Conservation (phyloP, 768 basidiomycete species). For the Naematelia encephala region DNA sequence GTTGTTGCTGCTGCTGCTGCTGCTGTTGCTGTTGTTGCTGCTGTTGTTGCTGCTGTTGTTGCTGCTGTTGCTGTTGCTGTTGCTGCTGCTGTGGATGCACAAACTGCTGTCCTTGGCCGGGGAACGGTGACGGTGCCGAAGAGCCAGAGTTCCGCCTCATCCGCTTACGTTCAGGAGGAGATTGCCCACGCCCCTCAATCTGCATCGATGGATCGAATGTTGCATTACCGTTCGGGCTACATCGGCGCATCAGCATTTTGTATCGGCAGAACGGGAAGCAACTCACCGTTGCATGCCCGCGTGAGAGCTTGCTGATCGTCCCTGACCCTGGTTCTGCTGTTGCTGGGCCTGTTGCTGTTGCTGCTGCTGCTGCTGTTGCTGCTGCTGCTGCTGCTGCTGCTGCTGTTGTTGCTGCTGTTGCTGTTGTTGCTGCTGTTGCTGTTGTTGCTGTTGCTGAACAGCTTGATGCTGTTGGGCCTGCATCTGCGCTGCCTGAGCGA, state of each 20-base stretch:
- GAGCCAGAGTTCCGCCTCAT: constrained; percentile 41
- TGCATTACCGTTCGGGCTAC: constrained; percentile 22
- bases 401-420: constrained; percentile 12
- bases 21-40: neutral
- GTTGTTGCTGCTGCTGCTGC: neutral
- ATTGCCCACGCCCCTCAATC: constrained; percentile 18
- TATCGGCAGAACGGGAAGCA: neutral
- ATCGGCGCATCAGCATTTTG: neutral
- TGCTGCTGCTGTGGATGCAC: constrained; percentile 4
- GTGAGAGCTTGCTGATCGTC: constrained; percentile 16
- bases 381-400: constrained; percentile 15
- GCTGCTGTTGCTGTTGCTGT: constrained; percentile 13
- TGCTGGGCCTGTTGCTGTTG: constrained; percentile 16
- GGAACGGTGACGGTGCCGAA: constrained; percentile 38
- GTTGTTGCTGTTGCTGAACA: constrained; percentile 13
- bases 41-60: constrained; percentile 1
- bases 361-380: constrained; percentile 19
- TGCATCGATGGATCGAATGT: constrained; percentile 19
- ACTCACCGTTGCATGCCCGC: constrained; percentile 27
- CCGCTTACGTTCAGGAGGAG: constrained; percentile 44
- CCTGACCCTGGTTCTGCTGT: constrained; percentile 11
- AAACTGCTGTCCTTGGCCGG: constrained; percentile 9
- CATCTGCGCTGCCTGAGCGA: neutral
- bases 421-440: constrained; percentile 10
- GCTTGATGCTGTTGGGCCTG: constrained; percentile 1